A percentile compares a stretch with the other conserved stretches of the same genome.
These are phyloP conservation scores for Clitopilus passeckerianus DNA, from an alignment of 768 basidiomycete species.

Conservation along the genomic window DNA sequence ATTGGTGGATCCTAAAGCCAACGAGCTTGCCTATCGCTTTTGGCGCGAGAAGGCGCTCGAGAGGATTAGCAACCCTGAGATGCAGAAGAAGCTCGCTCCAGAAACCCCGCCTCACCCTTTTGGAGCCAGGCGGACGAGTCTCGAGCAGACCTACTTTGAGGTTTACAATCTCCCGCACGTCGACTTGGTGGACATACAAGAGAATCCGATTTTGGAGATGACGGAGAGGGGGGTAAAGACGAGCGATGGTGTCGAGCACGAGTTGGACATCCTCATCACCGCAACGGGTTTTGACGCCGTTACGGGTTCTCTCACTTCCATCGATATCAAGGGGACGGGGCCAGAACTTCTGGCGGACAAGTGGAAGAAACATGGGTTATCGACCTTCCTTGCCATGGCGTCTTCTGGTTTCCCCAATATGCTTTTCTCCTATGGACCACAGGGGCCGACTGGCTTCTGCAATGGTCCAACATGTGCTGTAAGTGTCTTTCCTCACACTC, in stretches of 20 bases:
- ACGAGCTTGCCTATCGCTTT: constrained; percentile 8
- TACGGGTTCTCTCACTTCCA: constrained; percentile 7
- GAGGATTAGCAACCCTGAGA: constrained; percentile 4
- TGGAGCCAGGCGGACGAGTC: constrained; percentile 6
- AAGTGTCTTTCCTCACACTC: not conserved
- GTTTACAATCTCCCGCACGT: constrained; percentile 11
- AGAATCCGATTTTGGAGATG: constrained; percentile 9
- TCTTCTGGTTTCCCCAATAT: constrained; percentile 10
- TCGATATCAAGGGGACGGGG: constrained; percentile 11
- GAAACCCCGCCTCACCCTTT: constrained; percentile 3
- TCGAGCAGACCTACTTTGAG: constrained; percentile 9
- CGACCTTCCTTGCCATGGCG: constrained; percentile 12
- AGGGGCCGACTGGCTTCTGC: constrained; percentile 9
- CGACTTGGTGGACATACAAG: constrained; percentile 8
- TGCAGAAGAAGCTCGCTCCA: constrained; percentile 11
- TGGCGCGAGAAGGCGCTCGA: constrained; percentile 10
- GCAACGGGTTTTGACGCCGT: constrained; percentile 14
- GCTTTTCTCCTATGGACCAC: constrained; percentile 13
- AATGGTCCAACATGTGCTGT: constrained; percentile 11
- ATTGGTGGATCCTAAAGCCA: not conserved
- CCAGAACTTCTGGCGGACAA: constrained; percentile 9
- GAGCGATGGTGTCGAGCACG: constrained; percentile 5
- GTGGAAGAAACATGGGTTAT: constrained; percentile 9
- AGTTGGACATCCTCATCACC: constrained; percentile 10
- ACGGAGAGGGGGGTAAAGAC: constrained; percentile 8